Evolutionary conservation across 139 green algal species (phyloP), one percentile per base, ranked within the genome.

Genomic region (Parachlorella kessleri): DNA sequence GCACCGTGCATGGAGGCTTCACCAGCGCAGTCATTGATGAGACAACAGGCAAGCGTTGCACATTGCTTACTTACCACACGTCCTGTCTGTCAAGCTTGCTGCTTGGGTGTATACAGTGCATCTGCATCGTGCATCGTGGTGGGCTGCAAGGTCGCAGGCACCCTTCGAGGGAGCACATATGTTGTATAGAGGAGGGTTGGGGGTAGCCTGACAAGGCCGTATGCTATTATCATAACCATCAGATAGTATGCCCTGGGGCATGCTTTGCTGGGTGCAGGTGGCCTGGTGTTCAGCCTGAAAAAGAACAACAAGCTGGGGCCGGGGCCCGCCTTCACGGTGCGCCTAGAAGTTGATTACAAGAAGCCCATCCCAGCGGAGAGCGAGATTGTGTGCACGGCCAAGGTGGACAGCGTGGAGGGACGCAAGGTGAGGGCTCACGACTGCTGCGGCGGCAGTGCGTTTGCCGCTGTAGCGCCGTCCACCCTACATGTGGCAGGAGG

Each of bases 21-120:
- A 81, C 74, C 4, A 75, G 71, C 54, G 81, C 84, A n/a, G 65
- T 89, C 38, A 80, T 87, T 35, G 85, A 90, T 37, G 85, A 90
- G 72, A 88, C 80, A 21, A 77, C 86, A 1, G 85, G 85, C 53
- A 59, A 59, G 48, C n/a, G n/a, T n/a, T n/a, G n/a, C n/a, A n/a
- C n/a, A n/a, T n/a, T n/a, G n/a, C n/a, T n/a, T n/a, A n/a, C n/a
- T n/a, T n/a, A n/a, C n/a, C n/a, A n/a, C n/a, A n/a, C n/a, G n/a
- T n/a, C n/a, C n/a, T n/a, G n/a, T n/a, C n/a, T n/a, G n/a, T n/a
- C n/a, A n/a, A n/a, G n/a, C n/a, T n/a, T n/a, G n/a, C n/a, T n/a
- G n/a, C n/a, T n/a, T n/a, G n/a, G n/a, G n/a, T n/a, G n/a, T n/a
- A n/a, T n/a, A n/a, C n/a, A n/a, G n/a, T n/a, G n/a, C n/a, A n/a